Evolutionary conservation across 2,329 filamentous ascomycete species (phyloP).

Genomic region (Ascocoryne sarcoides): DNA sequence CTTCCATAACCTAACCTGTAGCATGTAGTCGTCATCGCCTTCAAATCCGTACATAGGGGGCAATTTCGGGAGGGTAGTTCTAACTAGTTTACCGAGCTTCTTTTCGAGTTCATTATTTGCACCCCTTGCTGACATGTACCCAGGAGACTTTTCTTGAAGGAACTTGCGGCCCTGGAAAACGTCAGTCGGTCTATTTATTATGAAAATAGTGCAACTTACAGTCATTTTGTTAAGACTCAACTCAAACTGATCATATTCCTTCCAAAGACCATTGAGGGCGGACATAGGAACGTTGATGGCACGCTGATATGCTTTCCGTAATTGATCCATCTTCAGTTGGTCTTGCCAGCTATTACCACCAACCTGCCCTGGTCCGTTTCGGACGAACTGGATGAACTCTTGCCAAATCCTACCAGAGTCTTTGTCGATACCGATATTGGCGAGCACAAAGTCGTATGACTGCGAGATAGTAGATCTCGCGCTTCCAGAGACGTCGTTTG

Average conservation of each 20-base stretch:
- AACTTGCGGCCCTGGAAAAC: slow-evolving; percentile 75
- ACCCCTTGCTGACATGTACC: slow-evolving; percentile 93
- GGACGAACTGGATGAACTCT: slow-evolving; percentile 91
- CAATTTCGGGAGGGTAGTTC: slow-evolving; percentile 70
- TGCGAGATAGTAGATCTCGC: slow-evolving; percentile 73
- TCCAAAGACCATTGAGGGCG: slow-evolving; percentile 80
- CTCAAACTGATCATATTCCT: slow-evolving; percentile 96
- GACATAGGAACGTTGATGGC: slow-evolving; percentile 82
- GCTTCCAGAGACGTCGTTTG: slow-evolving; percentile 64
- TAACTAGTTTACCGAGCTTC: slow-evolving; percentile 65
- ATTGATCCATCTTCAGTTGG: slow-evolving; percentile 91
- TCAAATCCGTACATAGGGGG: slow-evolving; percentile 81
- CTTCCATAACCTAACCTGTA: slow-evolving; percentile 85
- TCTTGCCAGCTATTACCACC: slow-evolving; percentile 91
- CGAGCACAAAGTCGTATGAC: slow-evolving; percentile 86
- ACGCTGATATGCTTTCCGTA: slow-evolving; percentile 86
- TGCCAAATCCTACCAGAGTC: slow-evolving; percentile 86
- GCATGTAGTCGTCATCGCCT: slow-evolving; percentile 72
- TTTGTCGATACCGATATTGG: slow-evolving; percentile 83
- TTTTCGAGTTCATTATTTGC: slow-evolving; percentile 88
- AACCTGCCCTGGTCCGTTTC: slow-evolving; percentile 73
- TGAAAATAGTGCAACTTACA: slow-evolving; percentile 39
- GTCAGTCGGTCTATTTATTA: slow-evolving; percentile 11
- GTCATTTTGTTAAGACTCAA: slow-evolving; percentile 89
- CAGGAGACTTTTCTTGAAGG: slow-evolving; percentile 81